Evolutionary conservation across 805 yeast genomes (phyloP).

Genomic region (Lachancea waltii): DNA sequence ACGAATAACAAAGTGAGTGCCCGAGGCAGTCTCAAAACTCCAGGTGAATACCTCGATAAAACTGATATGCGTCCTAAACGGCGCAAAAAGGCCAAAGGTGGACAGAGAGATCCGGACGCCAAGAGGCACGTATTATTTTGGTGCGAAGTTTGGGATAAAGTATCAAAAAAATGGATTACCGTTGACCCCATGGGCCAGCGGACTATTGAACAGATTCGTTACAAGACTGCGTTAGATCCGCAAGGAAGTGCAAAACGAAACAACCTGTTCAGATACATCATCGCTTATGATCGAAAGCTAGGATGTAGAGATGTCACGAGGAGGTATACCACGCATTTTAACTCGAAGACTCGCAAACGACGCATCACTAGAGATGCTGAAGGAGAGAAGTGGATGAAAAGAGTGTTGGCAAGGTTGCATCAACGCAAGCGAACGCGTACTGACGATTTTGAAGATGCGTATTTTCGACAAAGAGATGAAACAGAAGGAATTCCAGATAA

Average conservation of each 20-base stretch:
- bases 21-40: background rate
- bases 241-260: conserved; percentile 26
- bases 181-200: conserved; percentile 71
- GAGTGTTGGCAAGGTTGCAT: conserved; percentile 31
- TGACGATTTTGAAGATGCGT: conserved; percentile 34
- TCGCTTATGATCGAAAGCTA: conserved; percentile 65
- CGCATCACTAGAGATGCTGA: conserved; percentile 56
- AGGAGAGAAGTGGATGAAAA: conserved; percentile 56
- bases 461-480: conserved; percentile 42
- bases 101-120: conserved; percentile 1
- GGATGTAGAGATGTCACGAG: conserved; percentile 78
- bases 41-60: conserved; percentile 5
- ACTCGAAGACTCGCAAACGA: conserved; percentile 69
- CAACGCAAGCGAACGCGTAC: conserved; percentile 25
- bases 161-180: conserved; percentile 69
- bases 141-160: conserved; percentile 90
- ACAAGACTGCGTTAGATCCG: conserved; percentile 64
- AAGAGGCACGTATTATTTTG: conserved; percentile 67
- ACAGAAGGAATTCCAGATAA: conserved; percentile 85
- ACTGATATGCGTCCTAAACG: background rate
- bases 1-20: conserved; percentile 33
- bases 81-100: background rate
- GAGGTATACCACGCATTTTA: conserved; percentile 60
- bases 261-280: conserved; percentile 63
- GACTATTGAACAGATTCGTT: conserved; percentile 55